Evolutionary conservation across 495 filamentous ascomycete genomes (phyloP).

Genomic region (Endocarpon pusillum): DNA sequence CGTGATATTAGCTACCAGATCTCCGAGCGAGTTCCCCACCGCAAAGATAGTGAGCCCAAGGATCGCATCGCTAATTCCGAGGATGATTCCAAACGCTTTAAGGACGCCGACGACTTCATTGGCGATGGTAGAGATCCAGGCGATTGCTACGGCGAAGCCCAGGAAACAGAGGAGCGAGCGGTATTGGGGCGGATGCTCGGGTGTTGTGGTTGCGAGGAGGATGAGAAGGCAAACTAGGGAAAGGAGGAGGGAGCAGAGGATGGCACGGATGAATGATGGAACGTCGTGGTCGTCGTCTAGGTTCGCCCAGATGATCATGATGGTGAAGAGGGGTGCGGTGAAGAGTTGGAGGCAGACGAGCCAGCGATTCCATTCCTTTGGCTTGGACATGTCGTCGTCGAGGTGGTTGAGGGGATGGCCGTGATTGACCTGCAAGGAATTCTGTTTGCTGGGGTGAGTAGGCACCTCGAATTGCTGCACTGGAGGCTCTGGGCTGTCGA

Average conservation of each 20-base stretch:
- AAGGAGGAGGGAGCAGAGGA: conserved; percentile 38
- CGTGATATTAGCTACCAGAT: conserved; percentile 88
- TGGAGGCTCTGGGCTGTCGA: conserved; percentile 22
- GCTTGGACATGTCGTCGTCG: too few relatives aligned
- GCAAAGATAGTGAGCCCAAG: conserved; percentile 93
- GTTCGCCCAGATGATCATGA: conserved; percentile 61
- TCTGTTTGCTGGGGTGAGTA: conserved; percentile 7
- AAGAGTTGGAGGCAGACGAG: conserved; percentile 71
- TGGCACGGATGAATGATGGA: conserved; percentile 4
- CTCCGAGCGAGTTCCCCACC: conserved; percentile 86
- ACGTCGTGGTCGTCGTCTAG: conserved; percentile 28
- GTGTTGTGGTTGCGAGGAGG: conserved; percentile 45
- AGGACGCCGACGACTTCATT: conserved; percentile 91
- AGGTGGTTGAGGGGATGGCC: too few relatives aligned
- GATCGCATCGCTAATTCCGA: conserved; percentile 89
- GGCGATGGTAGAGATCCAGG: conserved; percentile 93
- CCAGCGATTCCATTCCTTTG: conserved; percentile 75
- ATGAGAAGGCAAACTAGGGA: conserved; percentile 49
- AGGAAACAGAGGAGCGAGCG: conserved; percentile 66
- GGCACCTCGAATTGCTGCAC: conserved; percentile 22
- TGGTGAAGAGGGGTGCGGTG: conserved; percentile 71
- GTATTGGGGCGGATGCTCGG: conserved; percentile 39
- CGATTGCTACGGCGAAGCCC: conserved; percentile 80
- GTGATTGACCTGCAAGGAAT: neutral
- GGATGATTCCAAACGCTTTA: conserved; percentile 82